Evolutionary conservation across 163 green algal species (phyloP), one percentile per base, ranked within the genome.

Genomic region (Prototheca wickerhamii): DNA sequence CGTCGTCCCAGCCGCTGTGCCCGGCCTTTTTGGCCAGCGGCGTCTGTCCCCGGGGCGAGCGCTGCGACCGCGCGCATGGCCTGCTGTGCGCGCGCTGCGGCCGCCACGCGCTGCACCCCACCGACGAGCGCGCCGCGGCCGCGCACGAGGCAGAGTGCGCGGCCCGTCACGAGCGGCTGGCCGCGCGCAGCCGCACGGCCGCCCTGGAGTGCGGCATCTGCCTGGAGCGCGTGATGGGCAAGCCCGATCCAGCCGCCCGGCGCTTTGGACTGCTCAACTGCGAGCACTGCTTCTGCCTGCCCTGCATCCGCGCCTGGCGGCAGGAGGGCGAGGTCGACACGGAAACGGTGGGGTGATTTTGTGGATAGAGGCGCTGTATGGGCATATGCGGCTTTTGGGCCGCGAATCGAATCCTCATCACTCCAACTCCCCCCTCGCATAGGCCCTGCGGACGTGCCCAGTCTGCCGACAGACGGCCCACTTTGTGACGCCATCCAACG

Each of bases 251-350:
- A 5, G 61, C 56, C 3, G 75, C 84, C 4, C 76, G 84, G 31
- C 76, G 76, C 44, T 96, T 95, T 72, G 89, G 89, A 1, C 84
- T 96, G 65, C 72, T 95, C 64, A 63, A 57, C 57, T 95, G 89
- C 72, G 78, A 93, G 26, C 89, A 96, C 75, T 25, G 81, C 35
- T 96, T 95, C 68, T 96, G 89, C 78, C 72, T 95, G 23, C n/a
- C 43, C 4, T 96, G 89, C 85, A 95, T 96, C 58, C 80, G 88
- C 46, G 72, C 40, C 68, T 95, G 88, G 88, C 69, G 88, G 0
- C 69, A 63, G 54, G 72, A 77, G 25, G 58, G 58, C 29, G 68
- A 61, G 3, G 73, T 65, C 2, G 74, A 84, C 57, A 25, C 79
- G 0, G 76, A 82, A 26, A 82, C 70, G 23, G 76, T 79, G 53